Evolutionary conservation across 495 filamentous ascomycete species (phyloP), one percentile per base, ranked within the genome.

Genomic region (Penicillium soppii): DNA sequence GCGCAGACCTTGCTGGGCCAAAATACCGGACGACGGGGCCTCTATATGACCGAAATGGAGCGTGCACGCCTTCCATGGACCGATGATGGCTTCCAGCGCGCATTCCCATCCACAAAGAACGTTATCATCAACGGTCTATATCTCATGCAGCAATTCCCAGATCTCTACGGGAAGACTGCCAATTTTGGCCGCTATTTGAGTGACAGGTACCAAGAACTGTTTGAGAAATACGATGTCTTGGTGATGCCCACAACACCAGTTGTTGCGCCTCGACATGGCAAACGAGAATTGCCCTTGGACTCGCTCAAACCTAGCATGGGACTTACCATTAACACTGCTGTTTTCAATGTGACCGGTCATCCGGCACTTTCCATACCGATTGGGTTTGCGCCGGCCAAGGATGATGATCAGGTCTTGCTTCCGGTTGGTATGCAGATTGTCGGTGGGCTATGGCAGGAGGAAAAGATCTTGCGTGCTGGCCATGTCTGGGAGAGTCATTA

Each of bases 381-480:
- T 36, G 81, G 81, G 0, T 73, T 78, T 53, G 68, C 71, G 5
- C 60, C 69, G 1, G 68, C 74, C 0, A 62, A 59, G 33, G 77
- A 78, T 8, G 69, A 78, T 42, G 46, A 60, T 1, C 53, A 58
- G 3, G 55, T 81, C n/a, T 71, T 69, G 57, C 53, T 83, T 33
- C 82, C 81, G 2, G 76, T 78, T 4, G 77, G 81, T 4, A 73
- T 84, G 74, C 82, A 84, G 63, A 76, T 83, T 50, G 74, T 82
- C 26, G 80, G 80, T 13, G 69, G 71, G 5, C 35, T 70, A 36
- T 70, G 67, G 65, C 53, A 70, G 16, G 65, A 70, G 16, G 58
- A 58, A 13, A 75, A 69, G 50, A 71, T 80, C 8, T 58, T 80
- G 9, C 67, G 64, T 46, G 77, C 72, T 42, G 78, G 76, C 3